Evolutionary conservation across 2,329 filamentous ascomycete species (phyloP), one percentile per base, ranked within the genome.

Genomic region (Penicillium vulpinum): DNA sequence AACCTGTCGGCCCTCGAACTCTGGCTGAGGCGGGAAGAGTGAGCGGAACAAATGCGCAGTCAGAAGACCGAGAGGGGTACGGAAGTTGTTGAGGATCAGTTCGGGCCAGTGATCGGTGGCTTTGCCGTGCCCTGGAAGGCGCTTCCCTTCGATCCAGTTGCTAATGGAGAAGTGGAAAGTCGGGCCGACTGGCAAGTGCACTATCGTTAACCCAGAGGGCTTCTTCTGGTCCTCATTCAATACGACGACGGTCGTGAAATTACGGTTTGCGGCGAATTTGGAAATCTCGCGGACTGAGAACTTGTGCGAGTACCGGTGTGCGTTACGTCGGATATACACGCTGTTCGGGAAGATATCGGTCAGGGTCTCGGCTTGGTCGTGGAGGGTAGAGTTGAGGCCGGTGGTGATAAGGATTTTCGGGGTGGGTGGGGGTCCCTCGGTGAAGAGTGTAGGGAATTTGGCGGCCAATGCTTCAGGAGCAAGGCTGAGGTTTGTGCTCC

Each of bases 341-440:
- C 81, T 83, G 73, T 88, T 88, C 56, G 94, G 93, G 77, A 97
- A 95, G 58, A 97, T 79, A 10, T 84, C 83, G 59, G 88, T 90
- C 58, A 97, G 83, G 39, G 92, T 82, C 57, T 89, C 77, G 47
- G 91, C 92, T 79, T 96, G 86, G 60, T 88, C 76, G 80, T 99
- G 93, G 13, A 97, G 85, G 1, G 88, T 93, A 13, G 90, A 91
- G 78, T 96, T 92, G 68, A 97, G 82, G 13, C 87, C 90, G 8
- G 94, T 97, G 0, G 94, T 99, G 70, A 99, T 84, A 38, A 99
- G 86, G 62, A 97, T 87, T 76, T 97, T 96, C 50, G 94, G 92
- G 57, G 77, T 76, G 54, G 80, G 83, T 46, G 80, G 84, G 33
- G 81, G 68, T 60, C 77, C 73, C 15, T 68, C 65, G 29, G 84